phyloP scores from a whole-genome alignment of 257 asterid genomes.

The Verbascum thapsus region DNA sequence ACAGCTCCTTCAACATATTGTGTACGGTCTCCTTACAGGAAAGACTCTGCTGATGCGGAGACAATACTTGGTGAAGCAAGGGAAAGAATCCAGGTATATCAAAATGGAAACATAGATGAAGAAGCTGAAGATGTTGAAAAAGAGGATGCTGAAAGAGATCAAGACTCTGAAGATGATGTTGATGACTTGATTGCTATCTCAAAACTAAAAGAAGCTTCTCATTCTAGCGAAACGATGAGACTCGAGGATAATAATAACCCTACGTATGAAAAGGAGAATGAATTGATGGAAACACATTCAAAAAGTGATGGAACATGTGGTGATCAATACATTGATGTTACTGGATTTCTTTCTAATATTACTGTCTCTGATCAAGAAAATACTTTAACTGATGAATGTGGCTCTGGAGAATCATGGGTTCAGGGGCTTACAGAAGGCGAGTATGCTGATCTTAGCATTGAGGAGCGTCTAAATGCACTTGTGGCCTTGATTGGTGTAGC shows the following conservation, averaged over 20 bases:
- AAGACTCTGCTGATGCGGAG: conserved; percentile 76
- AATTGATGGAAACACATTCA: conserved; percentile 35
- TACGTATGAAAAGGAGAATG: conserved; percentile 32
- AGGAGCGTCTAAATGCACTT: conserved; percentile 85
- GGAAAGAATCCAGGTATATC: conserved; percentile 61
- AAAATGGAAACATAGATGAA: conserved; percentile 58
- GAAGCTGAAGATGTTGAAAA: conserved; percentile 68
- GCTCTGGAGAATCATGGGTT: conserved; percentile 74
- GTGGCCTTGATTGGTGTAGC: conserved; percentile 73
- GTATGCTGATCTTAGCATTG: conserved; percentile 65
- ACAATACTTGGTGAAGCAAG: conserved; percentile 64
- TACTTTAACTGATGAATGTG: conserved; percentile 50
- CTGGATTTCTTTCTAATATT: conserved; percentile 23
- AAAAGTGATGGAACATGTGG: conserved; percentile 41
- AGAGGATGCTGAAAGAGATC: conserved; percentile 71
- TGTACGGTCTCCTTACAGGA: conserved; percentile 76
- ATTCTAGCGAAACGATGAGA: conserved; percentile 33
- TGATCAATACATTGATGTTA: conserved; percentile 27
- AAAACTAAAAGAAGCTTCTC: conserved; percentile 40
- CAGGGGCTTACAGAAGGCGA: conserved; percentile 87
- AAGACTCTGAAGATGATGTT: conserved; percentile 76
- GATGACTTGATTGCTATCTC: conserved; percentile 51
- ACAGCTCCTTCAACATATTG: conserved; percentile 96
- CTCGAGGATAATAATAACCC: conserved; percentile 27
- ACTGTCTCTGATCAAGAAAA: conserved; percentile 40